Base-by-base conservation (phyloP, 2,329 filamentous ascomycete species). In the Dothideomycetidae sp. region DNA sequence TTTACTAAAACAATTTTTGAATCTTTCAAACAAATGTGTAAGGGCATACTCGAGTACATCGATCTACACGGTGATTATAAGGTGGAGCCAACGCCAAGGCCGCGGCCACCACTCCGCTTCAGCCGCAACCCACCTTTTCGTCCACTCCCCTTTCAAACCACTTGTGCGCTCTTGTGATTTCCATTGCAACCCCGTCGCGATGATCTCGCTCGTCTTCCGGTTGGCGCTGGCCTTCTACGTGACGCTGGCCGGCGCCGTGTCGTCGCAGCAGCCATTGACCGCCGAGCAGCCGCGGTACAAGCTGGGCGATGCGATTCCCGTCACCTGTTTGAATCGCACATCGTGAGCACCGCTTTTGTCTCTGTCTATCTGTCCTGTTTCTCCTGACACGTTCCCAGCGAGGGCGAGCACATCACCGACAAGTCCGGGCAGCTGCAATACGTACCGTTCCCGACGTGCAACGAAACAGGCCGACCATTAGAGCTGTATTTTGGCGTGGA, bases 401-500 rank as follows among this genome's bases (percentile, higher is more conserved):
- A 38, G 15, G 9, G 29, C 12, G 5, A 23, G n/a, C 14, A 46
- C 36, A 78, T 94, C 53, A 79, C 83, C 53, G 76, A 92, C 55
- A 68, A 70, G 23, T 68, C 77, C 46, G 78, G 90, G 53, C 79
- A 92, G 57, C 74, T 94, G 40, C 72, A 93, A 69, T 96, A 90
- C 69, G 77, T 90, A 31, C 84, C 88, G 28, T 96, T 96, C 59
- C 82, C 82, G 15, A 68, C 70, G 21, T 96, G 90, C 71, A 81
- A 85, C 60, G 90, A 96, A 60, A 96, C 90, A 10, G 68, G 68
- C 30, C 70, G 73, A 34, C 78, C 86, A 0, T 75, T 98, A 50
- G 76, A 90, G 51, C 78, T 98, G 56, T 71, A 74, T 57, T 96
- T 93, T 63, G 86, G 86, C 56, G 62, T 81, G 48, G 82, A 88